Evolutionary conservation across 768 basidiomycete species (phyloP).

Genomic region (Leccinellum luteum): DNA sequence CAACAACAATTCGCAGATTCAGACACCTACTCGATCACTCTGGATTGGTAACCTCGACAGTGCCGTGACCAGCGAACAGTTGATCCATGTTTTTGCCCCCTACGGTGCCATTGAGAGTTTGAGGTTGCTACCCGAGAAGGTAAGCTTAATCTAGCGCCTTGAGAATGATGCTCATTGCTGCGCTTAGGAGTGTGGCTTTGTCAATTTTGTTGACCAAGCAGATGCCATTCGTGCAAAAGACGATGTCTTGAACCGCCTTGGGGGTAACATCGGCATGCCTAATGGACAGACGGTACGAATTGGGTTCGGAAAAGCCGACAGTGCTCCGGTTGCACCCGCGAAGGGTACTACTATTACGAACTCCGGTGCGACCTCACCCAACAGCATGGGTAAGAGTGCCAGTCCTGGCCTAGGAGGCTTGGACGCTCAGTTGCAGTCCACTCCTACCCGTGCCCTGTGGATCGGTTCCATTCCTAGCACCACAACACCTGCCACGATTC

Average conservation of each 20-base stretch:
- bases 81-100: slow-evolving; percentile 92
- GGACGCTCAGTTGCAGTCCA: slow-evolving; percentile 85
- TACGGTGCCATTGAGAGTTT: slow-evolving; percentile 98
- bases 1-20: slow-evolving; percentile 64
- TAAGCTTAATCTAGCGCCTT: slow-evolving; percentile 28
- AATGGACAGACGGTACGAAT: slow-evolving; percentile 96
- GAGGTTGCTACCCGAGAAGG: slow-evolving; percentile 95
- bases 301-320: slow-evolving; percentile 97
- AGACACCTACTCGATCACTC: slow-evolving; percentile 91
- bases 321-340: slow-evolving; percentile 87
- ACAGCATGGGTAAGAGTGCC: slow-evolving; percentile 46
- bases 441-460: slow-evolving; percentile 95
- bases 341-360: slow-evolving; percentile 66
- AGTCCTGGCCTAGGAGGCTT: slow-evolving; percentile 62
- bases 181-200: slow-evolving; percentile 92
- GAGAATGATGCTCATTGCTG: slow-evolving; percentile 15
- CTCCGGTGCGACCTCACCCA: slow-evolving; percentile 65
- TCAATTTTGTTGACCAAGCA: slow-evolving; percentile 94
- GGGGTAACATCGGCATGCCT: slow-evolving; percentile 91
- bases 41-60: slow-evolving; percentile 99
- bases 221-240: slow-evolving; percentile 99
- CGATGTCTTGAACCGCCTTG: slow-evolving; percentile 92
- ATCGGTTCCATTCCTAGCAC: slow-evolving; percentile 95
- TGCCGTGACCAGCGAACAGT: slow-evolving; percentile 89
- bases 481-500: slow-evolving; percentile 90